Percentiles rank a stretch among this genome's conserved stretches.
Conservation (phyloP, 768 basidiomycete species). For the Leccinum longicurvipes region DNA sequence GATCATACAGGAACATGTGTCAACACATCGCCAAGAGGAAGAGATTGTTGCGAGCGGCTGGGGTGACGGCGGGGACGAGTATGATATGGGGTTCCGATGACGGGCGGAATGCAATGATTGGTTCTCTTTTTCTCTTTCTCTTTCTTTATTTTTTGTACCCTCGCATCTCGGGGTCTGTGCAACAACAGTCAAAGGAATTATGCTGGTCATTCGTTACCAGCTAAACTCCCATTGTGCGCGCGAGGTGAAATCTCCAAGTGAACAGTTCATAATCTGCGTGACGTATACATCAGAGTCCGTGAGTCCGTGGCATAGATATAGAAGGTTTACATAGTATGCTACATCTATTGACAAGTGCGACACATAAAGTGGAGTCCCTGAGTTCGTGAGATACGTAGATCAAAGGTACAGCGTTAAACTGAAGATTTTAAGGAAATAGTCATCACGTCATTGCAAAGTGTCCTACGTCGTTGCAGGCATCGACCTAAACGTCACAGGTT, state of each 20-base stretch:
- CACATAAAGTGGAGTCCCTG: no score
- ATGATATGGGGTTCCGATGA: constrained; percentile 67
- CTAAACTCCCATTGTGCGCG: constrained; percentile 1
- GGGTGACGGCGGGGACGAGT: constrained; percentile 63
- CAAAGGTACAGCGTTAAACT: no score
- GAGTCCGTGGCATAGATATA: constrained; percentile 13
- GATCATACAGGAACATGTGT: constrained; percentile 16
- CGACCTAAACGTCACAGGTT: background rate
- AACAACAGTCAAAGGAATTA: constrained; percentile 9
- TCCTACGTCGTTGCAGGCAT: background rate
- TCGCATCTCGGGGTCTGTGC: constrained; percentile 10
- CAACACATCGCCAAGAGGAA: constrained; percentile 49
- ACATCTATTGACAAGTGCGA: no score
- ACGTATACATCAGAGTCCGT: background rate
- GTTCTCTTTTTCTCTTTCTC: constrained; percentile 1
- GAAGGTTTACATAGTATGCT: no score
- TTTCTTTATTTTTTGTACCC: constrained; percentile 13
- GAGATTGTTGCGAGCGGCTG: constrained; percentile 65
- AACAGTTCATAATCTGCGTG: background rate
- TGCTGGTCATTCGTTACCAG: constrained; percentile 12
- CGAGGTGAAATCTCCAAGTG: background rate
- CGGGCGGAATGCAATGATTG: background rate
- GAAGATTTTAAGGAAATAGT: no score
- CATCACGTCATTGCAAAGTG: background rate
- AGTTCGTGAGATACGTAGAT: no score